phyloP scores from a whole-genome alignment of 1,139 yeast genomes.

The Meyerozyma guilliermondii region DNA sequence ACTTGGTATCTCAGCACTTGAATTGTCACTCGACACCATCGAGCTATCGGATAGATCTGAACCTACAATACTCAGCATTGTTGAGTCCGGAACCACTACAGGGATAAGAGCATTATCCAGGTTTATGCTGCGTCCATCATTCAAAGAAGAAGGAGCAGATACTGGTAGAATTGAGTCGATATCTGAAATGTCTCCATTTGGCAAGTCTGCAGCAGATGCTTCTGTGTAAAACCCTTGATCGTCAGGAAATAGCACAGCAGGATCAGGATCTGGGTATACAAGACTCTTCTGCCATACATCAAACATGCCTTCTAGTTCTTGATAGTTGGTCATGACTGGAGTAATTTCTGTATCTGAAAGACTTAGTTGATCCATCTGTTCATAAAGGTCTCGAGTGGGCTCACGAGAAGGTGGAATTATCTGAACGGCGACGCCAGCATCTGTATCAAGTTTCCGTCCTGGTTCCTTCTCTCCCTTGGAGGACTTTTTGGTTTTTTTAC shows the following conservation, averaged over 20 bases:
- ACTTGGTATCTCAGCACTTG: slow-evolving; percentile 2
- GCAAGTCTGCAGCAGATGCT: slow-evolving; percentile 11
- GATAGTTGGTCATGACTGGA: slow-evolving; percentile 6
- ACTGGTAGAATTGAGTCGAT: slow-evolving; percentile 18
- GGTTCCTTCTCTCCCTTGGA: slow-evolving; percentile 5
- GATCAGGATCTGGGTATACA: slow-evolving; percentile 27
- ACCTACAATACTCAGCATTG: slow-evolving; percentile 3
- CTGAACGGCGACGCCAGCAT: slow-evolving; percentile 8
- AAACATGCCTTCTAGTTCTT: slow-evolving; percentile 13
- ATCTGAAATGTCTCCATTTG: slow-evolving; percentile 22
- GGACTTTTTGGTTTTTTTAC: slow-evolving; percentile 8
- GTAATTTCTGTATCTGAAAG: slow-evolving; percentile 9
- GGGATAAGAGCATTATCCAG: neutral
- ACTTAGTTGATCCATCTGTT: slow-evolving; percentile 10
- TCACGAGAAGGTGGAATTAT: slow-evolving; percentile 19
- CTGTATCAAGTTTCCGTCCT: slow-evolving; percentile 3
- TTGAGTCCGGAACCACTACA: neutral
- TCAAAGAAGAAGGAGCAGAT: neutral
- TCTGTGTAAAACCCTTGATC: slow-evolving; percentile 42
- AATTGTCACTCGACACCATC: slow-evolving; percentile 11
- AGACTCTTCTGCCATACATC: slow-evolving; percentile 27
- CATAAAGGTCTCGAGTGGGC: slow-evolving; percentile 6
- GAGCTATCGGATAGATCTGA: slow-evolving; percentile 19
- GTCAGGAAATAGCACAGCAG: slow-evolving; percentile 19
- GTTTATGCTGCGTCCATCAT: neutral